Percentiles rank a stretch among this genome's conserved stretches.
Conservation (phyloP, 805 yeast genomes). For the Candida ulmi region DNA sequence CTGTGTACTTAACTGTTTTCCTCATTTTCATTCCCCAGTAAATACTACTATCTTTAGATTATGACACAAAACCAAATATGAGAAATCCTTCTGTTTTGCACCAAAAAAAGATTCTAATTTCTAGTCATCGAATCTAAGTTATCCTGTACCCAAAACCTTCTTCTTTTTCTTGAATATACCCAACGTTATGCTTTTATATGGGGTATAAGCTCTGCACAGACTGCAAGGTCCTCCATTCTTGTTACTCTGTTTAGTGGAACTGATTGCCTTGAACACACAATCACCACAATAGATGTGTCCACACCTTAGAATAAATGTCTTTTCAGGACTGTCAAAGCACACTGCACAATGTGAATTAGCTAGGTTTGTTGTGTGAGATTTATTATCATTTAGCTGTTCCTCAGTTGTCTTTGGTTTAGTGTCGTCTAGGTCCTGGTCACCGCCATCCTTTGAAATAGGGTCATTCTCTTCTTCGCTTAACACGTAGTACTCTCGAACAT, state of each 20-base stretch:
- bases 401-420: conserved; percentile 27
- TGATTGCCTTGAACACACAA: conserved; percentile 43
- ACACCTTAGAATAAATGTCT: conserved; percentile 46
- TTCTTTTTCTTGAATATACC: conserved; percentile 28
- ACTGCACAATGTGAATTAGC: conserved; percentile 38
- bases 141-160: conserved; percentile 5
- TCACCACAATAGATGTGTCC: conserved; percentile 54
- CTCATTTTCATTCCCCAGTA: too few species aligned
- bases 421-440: conserved; percentile 6
- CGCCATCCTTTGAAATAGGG: conserved; percentile 12
- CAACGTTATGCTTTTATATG: conserved; percentile 25
- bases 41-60: too few species aligned
- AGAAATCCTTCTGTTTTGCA: neutral
- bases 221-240: conserved; percentile 35
- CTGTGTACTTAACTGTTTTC: too few species aligned
- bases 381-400: conserved; percentile 22
- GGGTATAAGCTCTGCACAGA: conserved; percentile 33
- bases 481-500: conserved; percentile 11
- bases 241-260: conserved; percentile 27
- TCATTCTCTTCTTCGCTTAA: conserved; percentile 17
- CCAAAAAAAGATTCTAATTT: too few species aligned
- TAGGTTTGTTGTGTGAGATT: conserved; percentile 9
- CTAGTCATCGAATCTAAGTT: too few species aligned
- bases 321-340: conserved; percentile 48
- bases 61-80: neutral